Conservation (phyloP, 2,329 filamentous ascomycete species). For the Exophiala aquamarina region DNA sequence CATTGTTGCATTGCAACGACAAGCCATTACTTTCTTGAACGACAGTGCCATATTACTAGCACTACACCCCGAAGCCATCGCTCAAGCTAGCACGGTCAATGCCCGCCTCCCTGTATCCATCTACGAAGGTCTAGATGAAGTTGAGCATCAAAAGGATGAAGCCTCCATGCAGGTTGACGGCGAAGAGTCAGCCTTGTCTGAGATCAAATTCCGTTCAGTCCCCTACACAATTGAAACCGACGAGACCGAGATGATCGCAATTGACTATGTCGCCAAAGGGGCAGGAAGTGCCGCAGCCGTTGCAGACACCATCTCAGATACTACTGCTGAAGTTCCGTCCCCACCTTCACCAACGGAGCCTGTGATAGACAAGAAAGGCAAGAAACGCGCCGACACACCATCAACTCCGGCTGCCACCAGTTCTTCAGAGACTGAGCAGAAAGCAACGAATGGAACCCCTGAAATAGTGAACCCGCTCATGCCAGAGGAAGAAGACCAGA, state of each 20-base stretch:
- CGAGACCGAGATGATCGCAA: constrained; percentile 96
- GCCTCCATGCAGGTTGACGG: constrained; percentile 71
- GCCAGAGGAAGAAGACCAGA: constrained; percentile 64
- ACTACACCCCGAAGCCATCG: constrained; percentile 69
- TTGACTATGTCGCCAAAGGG: constrained; percentile 86
- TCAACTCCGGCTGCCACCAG: constrained; percentile 19
- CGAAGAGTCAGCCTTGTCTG: constrained; percentile 50
- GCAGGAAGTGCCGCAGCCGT: constrained; percentile 71
- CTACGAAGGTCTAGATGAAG: constrained; percentile 81
- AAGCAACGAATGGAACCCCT: constrained; percentile 16
- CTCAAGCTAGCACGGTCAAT: constrained; percentile 55
- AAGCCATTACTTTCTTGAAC: constrained; percentile 66
- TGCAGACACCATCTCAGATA: constrained; percentile 30
- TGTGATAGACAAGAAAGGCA: constrained; percentile 33
- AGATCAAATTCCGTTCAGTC: constrained; percentile 77
- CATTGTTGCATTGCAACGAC: constrained; percentile 72
- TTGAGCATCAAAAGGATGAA: constrained; percentile 56
- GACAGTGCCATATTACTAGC: constrained; percentile 86
- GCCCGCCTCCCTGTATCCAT: constrained; percentile 86
- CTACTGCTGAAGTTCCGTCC: constrained; percentile 23
- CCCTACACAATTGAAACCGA: constrained; percentile 88
- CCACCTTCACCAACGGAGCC: constrained; percentile 2
- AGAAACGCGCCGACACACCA: constrained; percentile 34
- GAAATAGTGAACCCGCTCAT: constrained; percentile 39
- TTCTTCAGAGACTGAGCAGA: constrained; percentile 31